A percentile compares a stretch with the other conserved stretches of the same genome.
Evolutionary conservation across 768 basidiomycete genomes (phyloP).

Genomic region (Russula sp.): DNA sequence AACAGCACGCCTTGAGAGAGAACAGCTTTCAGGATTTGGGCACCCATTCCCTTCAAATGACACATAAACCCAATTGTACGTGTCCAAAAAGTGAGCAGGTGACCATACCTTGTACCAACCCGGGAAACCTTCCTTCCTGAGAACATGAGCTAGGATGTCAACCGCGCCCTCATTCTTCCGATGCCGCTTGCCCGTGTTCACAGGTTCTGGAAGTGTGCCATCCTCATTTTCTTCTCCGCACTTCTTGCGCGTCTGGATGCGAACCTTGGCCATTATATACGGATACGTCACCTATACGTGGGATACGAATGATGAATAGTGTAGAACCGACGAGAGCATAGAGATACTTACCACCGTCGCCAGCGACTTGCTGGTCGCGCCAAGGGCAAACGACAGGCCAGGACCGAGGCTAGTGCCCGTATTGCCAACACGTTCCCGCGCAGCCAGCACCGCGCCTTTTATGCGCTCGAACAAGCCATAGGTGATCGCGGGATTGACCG

Average conservation of each 20-base stretch:
- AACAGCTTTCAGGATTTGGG: conserved; percentile 95
- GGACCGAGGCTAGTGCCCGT: conserved; percentile 64
- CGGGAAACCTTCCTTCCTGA: conserved; percentile 70
- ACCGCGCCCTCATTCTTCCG: conserved; percentile 67
- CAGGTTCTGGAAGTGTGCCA: conserved; percentile 39
- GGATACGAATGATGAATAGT: background rate
- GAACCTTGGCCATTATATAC: conserved; percentile 95
- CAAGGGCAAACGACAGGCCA: conserved; percentile 76
- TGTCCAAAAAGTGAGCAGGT: conserved; percentile 7
- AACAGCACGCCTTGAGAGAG: conserved; percentile 93
- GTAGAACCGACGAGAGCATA: background rate
- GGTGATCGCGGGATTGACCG: conserved; percentile 96
- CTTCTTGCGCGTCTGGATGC: conserved; percentile 81
- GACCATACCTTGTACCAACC: conserved; percentile 91
- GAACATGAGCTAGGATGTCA: conserved; percentile 68
- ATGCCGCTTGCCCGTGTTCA: conserved; percentile 37
- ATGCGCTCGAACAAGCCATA: conserved; percentile 93
- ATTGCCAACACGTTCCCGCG: conserved; percentile 44
- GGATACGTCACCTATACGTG: conserved; percentile 79
- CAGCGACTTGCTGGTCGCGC: conserved; percentile 90
- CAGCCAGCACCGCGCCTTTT: conserved; percentile 67
- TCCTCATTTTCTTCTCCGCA: conserved; percentile 49
- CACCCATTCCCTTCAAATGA: conserved; percentile 77
- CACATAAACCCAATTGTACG: background rate
- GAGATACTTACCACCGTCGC: conserved; percentile 78